phyloP scores from a whole-genome alignment of 2,329 filamentous ascomycete species.

The Sporothrix mexicana region DNA sequence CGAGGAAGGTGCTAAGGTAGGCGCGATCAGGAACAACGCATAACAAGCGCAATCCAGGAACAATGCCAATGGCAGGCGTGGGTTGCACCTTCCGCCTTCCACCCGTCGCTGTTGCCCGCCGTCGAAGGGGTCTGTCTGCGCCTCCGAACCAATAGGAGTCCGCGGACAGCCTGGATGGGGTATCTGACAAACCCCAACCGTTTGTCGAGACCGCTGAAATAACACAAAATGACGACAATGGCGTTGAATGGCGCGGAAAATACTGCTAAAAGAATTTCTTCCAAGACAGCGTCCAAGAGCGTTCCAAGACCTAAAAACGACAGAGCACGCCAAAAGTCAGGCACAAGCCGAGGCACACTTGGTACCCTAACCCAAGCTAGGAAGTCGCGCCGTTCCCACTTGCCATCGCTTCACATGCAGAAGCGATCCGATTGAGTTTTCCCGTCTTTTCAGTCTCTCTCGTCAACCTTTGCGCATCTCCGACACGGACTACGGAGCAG shows the following conservation, averaged over 20 bases:
- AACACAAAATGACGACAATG: background rate
- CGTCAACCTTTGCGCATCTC: too few relatives aligned
- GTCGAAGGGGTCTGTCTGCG: background rate
- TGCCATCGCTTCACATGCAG: background rate
- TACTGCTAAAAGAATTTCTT: background rate
- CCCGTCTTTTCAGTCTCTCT: background rate
- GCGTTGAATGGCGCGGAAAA: background rate
- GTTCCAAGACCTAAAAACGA: background rate
- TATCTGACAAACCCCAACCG: background rate
- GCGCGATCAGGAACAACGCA: background rate
- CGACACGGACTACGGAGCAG: too few relatives aligned
- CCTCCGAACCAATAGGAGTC: constrained; percentile 15
- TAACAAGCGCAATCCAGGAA: background rate
- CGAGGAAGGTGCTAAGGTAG: background rate
- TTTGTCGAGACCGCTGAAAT: background rate
- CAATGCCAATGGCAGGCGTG: background rate
- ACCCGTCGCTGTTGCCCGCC: too few relatives aligned
- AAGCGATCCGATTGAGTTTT: background rate
- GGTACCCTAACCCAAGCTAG: constrained; percentile 5
- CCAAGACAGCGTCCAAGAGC: background rate
- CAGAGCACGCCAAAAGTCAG: background rate
- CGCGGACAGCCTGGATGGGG: constrained; percentile 8
- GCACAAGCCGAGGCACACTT: constrained; percentile 11
- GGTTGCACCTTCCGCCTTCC: constrained; percentile 11
- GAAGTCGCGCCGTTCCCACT: constrained; percentile 15